These are phyloP conservation scores for Fusarium subtropicale DNA, from an alignment of 2,329 filamentous ascomycete genomes.

Conservation along the genomic window DNA sequence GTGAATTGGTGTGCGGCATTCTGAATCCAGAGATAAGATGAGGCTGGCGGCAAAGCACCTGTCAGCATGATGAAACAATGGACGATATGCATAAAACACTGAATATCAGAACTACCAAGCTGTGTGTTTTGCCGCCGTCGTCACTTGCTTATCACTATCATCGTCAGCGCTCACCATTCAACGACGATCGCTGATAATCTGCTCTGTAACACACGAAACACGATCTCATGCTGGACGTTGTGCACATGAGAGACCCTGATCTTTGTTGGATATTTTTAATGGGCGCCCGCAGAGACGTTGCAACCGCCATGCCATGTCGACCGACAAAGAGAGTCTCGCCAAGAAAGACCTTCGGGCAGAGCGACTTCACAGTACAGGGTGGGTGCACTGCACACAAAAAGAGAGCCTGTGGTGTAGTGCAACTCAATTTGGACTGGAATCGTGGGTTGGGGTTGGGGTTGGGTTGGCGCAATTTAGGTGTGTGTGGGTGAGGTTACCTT, in stretches of 20 bases:
- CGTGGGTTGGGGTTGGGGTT: slow-evolving; percentile 29
- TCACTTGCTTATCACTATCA: slow-evolving; percentile 29
- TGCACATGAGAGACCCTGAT: slow-evolving; percentile 3
- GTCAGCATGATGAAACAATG: slow-evolving; percentile 21
- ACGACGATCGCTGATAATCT: slow-evolving; percentile 20
- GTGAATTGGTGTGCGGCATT: slow-evolving; percentile 22
- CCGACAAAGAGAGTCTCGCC: slow-evolving; percentile 34
- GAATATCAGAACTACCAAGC: slow-evolving; percentile 1
- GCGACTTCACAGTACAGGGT: slow-evolving; percentile 25
- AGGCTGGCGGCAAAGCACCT: slow-evolving; percentile 32
- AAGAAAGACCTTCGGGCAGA: slow-evolving; percentile 29
- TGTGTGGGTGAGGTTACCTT: slow-evolving; percentile 28
- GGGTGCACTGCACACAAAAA: neutral
- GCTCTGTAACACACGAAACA: slow-evolving; percentile 17
- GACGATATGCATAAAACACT: slow-evolving; percentile 17
- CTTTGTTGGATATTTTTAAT: slow-evolving; percentile 9
- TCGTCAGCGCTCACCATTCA: slow-evolving; percentile 18
- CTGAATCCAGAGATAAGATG: slow-evolving; percentile 19
- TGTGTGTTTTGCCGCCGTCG: slow-evolving; percentile 36
- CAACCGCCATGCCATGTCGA: slow-evolving; percentile 10
- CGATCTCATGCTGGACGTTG: slow-evolving; percentile 5
- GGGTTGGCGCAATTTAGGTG: slow-evolving; percentile 4
- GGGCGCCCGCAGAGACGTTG: slow-evolving; percentile 27
- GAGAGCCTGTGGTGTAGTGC: neutral
- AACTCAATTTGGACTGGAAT: slow-evolving; percentile 10